Evolutionary conservation across 192 early-diverging fungal genomes (phyloP).

Genomic region (Podila clonocystis): DNA sequence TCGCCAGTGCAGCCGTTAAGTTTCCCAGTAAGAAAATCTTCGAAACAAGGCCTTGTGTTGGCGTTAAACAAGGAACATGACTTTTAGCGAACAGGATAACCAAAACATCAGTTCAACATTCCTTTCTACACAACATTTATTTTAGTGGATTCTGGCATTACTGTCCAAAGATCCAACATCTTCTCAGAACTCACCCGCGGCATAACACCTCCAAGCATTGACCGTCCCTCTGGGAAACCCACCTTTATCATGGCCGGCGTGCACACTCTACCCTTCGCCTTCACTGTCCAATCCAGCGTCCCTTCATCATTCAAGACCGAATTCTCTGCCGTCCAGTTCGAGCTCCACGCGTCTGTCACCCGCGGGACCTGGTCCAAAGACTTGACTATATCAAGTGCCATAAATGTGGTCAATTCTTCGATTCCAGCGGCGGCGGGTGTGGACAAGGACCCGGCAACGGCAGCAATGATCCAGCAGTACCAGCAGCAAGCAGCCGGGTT

Average conservation of each 20-base stretch:
- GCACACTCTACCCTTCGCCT: neutral
- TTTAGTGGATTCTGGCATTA: neutral
- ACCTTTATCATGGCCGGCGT: neutral
- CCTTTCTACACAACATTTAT: neutral
- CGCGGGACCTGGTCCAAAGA: neutral
- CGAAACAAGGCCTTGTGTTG: too few relatives aligned
- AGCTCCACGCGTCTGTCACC: neutral
- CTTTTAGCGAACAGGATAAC: too few relatives aligned
- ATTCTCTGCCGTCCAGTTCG: neutral
- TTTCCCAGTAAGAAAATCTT: neutral
- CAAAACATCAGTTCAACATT: neutral
- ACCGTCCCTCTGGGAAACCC: neutral
- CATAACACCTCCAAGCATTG: neutral
- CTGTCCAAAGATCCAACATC: neutral
- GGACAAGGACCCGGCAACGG: neutral
- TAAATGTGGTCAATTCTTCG: neutral
- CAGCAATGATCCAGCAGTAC: neutral
- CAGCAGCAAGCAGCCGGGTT: neutral
- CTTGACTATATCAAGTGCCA: neutral
- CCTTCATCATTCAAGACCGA: neutral
- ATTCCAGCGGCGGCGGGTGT: neutral
- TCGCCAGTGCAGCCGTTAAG: neutral
- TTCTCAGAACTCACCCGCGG: neutral
- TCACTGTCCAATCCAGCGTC: neutral
- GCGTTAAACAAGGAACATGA: too few relatives aligned